Evolutionary conservation across 495 filamentous ascomycete species (phyloP), one percentile per base, ranked within the genome.

Genomic region (Hypoxylon perforatum): DNA sequence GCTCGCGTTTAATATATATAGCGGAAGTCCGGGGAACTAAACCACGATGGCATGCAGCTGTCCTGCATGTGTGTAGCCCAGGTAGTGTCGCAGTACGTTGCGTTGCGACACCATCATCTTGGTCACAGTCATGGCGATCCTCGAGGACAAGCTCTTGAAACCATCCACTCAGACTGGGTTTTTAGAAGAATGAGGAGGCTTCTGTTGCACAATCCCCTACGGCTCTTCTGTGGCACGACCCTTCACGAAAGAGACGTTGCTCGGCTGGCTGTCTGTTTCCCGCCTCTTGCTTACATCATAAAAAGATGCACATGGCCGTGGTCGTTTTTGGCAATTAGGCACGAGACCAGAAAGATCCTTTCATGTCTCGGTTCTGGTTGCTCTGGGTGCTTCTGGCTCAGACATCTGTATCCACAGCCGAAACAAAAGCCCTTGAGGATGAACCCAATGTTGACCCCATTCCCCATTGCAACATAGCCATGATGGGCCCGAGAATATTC

Each of bases 281-380:
- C 25, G 25, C 53, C 53, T 30, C 48, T 45, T 41, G 25, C 28
- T 39, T 41, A 57, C 39, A 52, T 57, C 39, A 63, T 53, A 47
- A 48, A 47, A 48, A 49, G 41, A 59, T 45, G 39, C 19, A 33
- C 51, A 6, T 49, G 41, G 28, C n/a, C 12, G 52, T 28, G 11
- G 49, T 38, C 25, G 41, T 6, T 44, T 63, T 58, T 25, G 54
- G 59, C 45, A 51, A 57, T 35, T 63, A 49, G 35, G 49, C 60
- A 68, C 65, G 65, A 47, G 65, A 59, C 46, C 30, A n/a, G n/a
- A 45, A 35, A 8, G 30, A 12, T n/a, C 47, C 39, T 28, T 25
- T 6, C n/a, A 22, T 12, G 44, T 28, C 12, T 28, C 19, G 21
- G 50, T 46, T 64, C 54, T 60, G 46, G 65, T 47, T 33, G 44